phyloP scores from a whole-genome alignment of 768 basidiomycete species.

The Lentinula sp. region DNA sequence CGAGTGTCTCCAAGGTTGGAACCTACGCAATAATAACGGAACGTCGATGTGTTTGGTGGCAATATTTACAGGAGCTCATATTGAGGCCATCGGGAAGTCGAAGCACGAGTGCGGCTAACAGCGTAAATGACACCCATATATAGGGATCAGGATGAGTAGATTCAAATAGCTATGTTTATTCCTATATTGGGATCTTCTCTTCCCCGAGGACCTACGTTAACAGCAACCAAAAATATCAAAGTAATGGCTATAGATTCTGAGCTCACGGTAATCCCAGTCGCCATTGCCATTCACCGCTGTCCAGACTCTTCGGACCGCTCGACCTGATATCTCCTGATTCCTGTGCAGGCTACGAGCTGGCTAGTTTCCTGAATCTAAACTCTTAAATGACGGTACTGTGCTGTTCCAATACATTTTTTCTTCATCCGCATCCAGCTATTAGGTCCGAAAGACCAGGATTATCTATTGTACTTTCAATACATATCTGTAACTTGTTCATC shows the following conservation, averaged over 20 bases:
- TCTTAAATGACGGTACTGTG: not conserved
- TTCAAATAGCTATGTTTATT: no score
- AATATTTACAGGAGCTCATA: not conserved
- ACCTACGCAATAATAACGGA: not conserved
- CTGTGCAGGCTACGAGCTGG: not conserved
- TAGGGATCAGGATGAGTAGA: no score
- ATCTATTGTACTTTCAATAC: not conserved
- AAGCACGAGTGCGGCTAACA: no score
- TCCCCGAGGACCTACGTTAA: no score
- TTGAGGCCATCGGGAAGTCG: no score
- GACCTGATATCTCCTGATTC: not conserved
- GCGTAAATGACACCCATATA: no score
- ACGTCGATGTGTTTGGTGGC: not conserved
- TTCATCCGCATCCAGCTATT: not conserved
- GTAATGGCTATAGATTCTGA: no score
- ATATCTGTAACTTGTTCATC: no score
- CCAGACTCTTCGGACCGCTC: not conserved
- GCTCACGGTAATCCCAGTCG: not conserved
- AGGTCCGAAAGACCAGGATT: not conserved
- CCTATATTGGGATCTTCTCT: no score
- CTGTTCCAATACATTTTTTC: not conserved
- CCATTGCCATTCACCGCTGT: not conserved
- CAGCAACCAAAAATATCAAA: no score
- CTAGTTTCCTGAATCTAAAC: no score
- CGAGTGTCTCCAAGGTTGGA: no score